Percentiles rank a stretch among this genome's conserved stretches.
phyloP scores from a whole-genome alignment of 2,329 filamentous ascomycete species.

The Apiospora arundinis region DNA sequence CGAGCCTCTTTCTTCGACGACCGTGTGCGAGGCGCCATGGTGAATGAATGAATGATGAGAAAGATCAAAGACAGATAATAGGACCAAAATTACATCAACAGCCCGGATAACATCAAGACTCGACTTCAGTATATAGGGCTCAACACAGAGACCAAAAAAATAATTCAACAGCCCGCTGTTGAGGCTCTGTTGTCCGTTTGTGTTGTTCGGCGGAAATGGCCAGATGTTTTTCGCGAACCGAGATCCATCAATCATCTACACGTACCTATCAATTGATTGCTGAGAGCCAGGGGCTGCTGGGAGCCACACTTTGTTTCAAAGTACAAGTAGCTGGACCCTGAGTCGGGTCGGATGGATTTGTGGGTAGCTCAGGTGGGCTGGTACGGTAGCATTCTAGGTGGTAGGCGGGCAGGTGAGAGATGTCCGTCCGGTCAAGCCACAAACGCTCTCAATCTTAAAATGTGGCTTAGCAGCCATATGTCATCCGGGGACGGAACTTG shows the following conservation, averaged over 20 bases:
- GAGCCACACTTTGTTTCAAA: conserved; percentile 27
- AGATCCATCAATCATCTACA: background rate
- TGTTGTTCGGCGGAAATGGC: conserved; percentile 25
- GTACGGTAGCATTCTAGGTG: no score
- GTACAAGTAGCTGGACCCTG: conserved; percentile 3
- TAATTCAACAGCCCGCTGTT: conserved; percentile 42
- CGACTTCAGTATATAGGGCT: background rate
- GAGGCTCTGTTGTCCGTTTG: conserved; percentile 24
- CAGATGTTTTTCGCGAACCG: conserved; percentile 25
- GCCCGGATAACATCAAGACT: conserved; percentile 2
- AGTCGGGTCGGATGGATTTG: background rate
- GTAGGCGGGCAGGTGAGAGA: background rate
- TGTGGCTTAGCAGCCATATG: background rate
- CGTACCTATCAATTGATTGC: background rate
- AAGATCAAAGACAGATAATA: conserved; percentile 4
- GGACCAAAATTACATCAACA: background rate
- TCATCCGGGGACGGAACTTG: background rate
- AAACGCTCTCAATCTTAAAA: background rate
- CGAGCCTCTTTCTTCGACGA: conserved; percentile 28
- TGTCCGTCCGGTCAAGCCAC: background rate
- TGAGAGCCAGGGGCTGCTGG: conserved; percentile 7
- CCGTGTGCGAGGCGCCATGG: conserved; percentile 40
- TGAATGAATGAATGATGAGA: conserved; percentile 1
- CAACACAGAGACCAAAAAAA: conserved; percentile 5
- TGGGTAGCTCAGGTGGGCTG: no score